phyloP scores from a whole-genome alignment of 2,329 filamentous ascomycete genomes.

The Metarhizium anisopliae region DNA sequence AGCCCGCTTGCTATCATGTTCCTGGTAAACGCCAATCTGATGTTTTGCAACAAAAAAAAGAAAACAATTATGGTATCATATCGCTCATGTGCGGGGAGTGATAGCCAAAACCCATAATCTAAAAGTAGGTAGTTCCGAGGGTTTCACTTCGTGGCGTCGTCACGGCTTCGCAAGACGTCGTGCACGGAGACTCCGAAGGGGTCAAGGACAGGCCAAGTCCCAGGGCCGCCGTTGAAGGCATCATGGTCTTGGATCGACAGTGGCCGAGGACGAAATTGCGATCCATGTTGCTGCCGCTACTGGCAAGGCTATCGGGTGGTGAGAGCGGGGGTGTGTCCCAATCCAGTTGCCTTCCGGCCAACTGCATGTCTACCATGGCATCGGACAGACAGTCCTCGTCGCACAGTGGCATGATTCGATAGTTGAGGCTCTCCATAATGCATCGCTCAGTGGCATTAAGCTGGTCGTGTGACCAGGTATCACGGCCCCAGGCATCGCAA shows the following conservation, averaged over 20 bases:
- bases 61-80: neutral
- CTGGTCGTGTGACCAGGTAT: constrained; percentile 51
- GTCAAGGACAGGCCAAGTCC: constrained; percentile 18
- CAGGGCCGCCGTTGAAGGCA: constrained; percentile 7
- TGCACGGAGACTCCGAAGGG: constrained; percentile 15
- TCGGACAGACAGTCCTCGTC: constrained; percentile 47
- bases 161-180: constrained; percentile 8
- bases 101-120: neutral
- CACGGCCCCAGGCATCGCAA: constrained; percentile 42
- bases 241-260: constrained; percentile 26
- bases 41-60: constrained; percentile 2
- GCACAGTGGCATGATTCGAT: constrained; percentile 53
- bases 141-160: constrained; percentile 13
- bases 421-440: constrained; percentile 55
- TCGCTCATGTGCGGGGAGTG: neutral
- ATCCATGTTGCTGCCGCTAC: constrained; percentile 14
- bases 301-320: constrained; percentile 18
- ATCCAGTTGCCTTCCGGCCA: constrained; percentile 34
- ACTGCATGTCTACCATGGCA: constrained; percentile 55
- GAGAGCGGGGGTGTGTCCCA: constrained; percentile 18
- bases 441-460: constrained; percentile 55
- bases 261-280: constrained; percentile 21
- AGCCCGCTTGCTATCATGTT: neutral
- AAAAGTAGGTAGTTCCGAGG: constrained; percentile 12
- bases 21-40: constrained; percentile 6